Evolutionary conservation across 2,329 filamentous ascomycete genomes (phyloP), one percentile per base, ranked within the genome.

Genomic region (Epichloe brachyelytri): DNA sequence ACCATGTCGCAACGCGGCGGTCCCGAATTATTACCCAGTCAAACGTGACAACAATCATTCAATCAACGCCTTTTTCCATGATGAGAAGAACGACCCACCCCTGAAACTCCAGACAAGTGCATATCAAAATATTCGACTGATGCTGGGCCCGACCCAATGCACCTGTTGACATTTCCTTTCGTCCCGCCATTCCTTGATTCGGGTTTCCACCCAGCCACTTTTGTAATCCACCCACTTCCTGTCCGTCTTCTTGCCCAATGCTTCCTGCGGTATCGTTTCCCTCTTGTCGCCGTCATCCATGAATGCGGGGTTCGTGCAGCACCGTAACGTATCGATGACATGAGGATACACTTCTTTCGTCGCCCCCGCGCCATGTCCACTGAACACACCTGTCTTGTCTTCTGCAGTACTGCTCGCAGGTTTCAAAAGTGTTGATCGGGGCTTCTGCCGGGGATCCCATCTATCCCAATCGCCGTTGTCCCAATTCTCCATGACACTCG

Each of bases 401-500:
- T n/a, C 53, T 53, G 52, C 63, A 66, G 22, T 59, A 58, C 22
- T 58, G 56, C n/a, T 53, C 57, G 50, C 63, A 66, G 0, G 57
- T 54, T 12, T 63, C 59, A 5, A 60, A 58, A 0, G 61, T 62
- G 43, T 59, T 55, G 8, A 65, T 52, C 11, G 49, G 56, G 20
- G 57, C 58, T 20, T 62, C 61, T 2, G 55, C 51, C 0, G 59
- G 60, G 60, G 56, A 36, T 55, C 47, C 59, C 57, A 64, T 14
- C 55, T 54, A 17, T 64, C 62, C 62, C 62, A 65, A 44, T 65
- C 59, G 2, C 61, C 63, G 33, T 64, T 65, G 26, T 65, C 63
- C 63, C 63, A 65, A 41, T 65, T 56, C 6, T 59, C 53, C 5
- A 57, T 47, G 3, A 55, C 38, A 26, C 51, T 48, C 3, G 52